Base-by-base conservation (phyloP, 2,329 filamentous ascomycete genomes). In the Fusarium acutatum region DNA sequence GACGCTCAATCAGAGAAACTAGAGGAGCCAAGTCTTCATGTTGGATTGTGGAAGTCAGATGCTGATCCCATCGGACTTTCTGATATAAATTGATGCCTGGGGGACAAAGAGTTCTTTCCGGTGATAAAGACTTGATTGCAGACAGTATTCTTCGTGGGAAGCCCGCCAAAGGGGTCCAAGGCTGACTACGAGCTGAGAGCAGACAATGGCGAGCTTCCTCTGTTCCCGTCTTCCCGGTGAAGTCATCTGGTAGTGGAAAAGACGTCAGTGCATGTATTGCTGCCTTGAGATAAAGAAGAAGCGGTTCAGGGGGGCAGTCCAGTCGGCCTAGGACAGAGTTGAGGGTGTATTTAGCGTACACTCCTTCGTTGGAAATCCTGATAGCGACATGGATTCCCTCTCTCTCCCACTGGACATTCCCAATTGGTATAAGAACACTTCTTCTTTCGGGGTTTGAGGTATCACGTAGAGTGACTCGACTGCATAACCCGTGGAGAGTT, bases 201-300 rank as follows among this genome's bases (percentile, higher is more conserved):
- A 92, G 80, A 34, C 83, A 84, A 5, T 83, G 79, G 0, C 90
- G 66, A 0, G 89, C 86, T 77, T 92, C 90, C 74, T 93, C 91
- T 0, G 85, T 86, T 0, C 91, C 91, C 0, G 89, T 92, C 0
- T 85, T 83, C 0, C 84, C 81, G 0, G 90, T 92, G 0, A 93
- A 82, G 0, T 83, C 80, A 74, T 93, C 91, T 0, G 88, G 86
- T 0, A 92, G 40, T 0, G 86, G 74, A 37, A 86, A 88, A 0
- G 90, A 91, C 0, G 91, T 93, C 9, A 86, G 79, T 0, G 90
- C 91, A 75, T 93, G 91, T 2, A 90, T 78, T 8, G 86, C 79
- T 0, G 89, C 90, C 73, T 90, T 92, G 3, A 82, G 82, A 62
- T 90, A 91, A 0, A 90, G 79, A 1, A 90, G 79, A 0, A 77